These are phyloP conservation scores for Corrigiola litoralis DNA, from an alignment of 179 eudicot species.

Conservation along the genomic window DNA sequence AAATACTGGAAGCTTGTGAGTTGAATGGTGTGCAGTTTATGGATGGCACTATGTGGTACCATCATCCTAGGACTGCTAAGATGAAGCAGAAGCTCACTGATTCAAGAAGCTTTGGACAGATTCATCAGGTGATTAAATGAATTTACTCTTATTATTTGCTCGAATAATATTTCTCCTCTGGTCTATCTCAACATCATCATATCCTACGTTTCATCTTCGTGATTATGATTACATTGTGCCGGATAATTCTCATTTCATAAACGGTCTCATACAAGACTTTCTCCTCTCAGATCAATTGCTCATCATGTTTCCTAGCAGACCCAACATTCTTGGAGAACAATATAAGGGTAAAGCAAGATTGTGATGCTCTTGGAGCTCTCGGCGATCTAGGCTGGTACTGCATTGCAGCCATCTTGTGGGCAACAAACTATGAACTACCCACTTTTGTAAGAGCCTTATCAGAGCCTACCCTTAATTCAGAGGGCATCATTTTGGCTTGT, in stretches of 20 bases:
- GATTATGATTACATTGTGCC: too few relatives aligned
- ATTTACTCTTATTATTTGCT: too few relatives aligned
- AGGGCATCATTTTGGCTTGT: conserved; percentile 46
- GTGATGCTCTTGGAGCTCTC: conserved; percentile 50
- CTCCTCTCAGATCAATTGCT: conserved; percentile 31
- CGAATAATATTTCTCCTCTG: too few relatives aligned
- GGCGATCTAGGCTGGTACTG: conserved; percentile 64
- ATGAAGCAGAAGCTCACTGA: conserved; percentile 34
- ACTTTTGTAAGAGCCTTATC: conserved; percentile 38
- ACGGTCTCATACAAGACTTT: background rate
- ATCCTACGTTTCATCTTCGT: background rate
- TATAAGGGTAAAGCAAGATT: conserved; percentile 40
- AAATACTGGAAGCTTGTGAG: conserved; percentile 39
- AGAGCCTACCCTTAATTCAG: conserved; percentile 25
- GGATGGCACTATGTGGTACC: conserved; percentile 59
- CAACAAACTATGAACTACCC: conserved; percentile 37
- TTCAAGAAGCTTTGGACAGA: conserved; percentile 28
- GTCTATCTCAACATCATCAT: too few relatives aligned
- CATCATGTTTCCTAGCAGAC: conserved; percentile 29
- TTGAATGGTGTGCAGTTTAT: conserved; percentile 45
- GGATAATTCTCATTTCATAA: background rate
- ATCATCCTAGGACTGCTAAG: conserved; percentile 44
- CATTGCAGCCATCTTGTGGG: conserved; percentile 53
- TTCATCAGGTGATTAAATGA: conserved; percentile 20
- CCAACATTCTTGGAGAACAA: conserved; percentile 29